Evolutionary conservation across 2,329 filamentous ascomycete species (phyloP), one percentile per base, ranked within the genome.

Genomic region (Bipolaris zeicola): DNA sequence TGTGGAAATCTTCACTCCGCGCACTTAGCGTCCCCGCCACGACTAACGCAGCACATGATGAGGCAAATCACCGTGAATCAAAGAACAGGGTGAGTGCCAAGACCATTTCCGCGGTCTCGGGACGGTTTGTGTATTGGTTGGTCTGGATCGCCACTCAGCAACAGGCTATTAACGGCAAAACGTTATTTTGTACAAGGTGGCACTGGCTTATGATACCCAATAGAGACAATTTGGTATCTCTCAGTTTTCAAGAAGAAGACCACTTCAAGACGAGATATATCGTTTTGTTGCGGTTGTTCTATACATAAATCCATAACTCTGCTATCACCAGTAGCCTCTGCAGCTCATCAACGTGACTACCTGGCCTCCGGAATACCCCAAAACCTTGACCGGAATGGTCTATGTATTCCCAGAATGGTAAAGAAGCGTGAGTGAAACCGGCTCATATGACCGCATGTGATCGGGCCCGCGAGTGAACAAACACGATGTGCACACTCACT

Each of bases 161-260:
- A 24, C 16, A 36, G 33, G 41, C 38, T 51, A 14, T 44, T 36
- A 16, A 50, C 42, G 37, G 44, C 43, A 28, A 18, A 44, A 50
- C 33, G 10, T 31, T 11, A 31, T n/a, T 38, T 22, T 31, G 42
- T 33, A 26, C 7, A 43, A 36, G 20, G 36, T 20, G 42, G 34
- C 33, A 31, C n/a, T 34, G 33, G 13, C 16, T 53, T 31, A 52
- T 49, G 61, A 60, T 62, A 63, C 52, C 58, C 50, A 65, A 56
- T 54, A 47, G 37, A 18, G 49, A 48, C 14, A 51, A 43, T 20
- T 18, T 8, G 6, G 36, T 13, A 22, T 38, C 38, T 16, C 31
- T 54, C 6, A 2, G 16, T 18, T 11, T 22, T 51, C 52, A 51
- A 52, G 41, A 4, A 41, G 10, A 22, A 2, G 16, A 6, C 18